Percentiles rank a stretch among this genome's conserved stretches.
Conservation (phyloP, 768 basidiomycete species). For the Peribolospora kevripleyi region DNA sequence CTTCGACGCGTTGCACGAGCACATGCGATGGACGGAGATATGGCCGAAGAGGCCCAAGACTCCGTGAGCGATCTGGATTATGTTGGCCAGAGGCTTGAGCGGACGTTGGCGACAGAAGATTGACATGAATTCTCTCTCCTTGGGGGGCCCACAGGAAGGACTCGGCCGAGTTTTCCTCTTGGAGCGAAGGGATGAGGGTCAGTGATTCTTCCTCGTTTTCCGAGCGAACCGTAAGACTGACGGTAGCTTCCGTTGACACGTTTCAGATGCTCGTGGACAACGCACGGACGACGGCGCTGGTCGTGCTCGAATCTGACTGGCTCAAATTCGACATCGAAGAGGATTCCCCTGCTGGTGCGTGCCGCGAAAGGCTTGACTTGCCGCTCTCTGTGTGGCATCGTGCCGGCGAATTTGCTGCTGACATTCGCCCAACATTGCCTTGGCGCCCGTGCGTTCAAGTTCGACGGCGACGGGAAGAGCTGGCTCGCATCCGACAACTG, state of each 20-base stretch:
- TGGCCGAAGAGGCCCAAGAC: conserved; percentile 8
- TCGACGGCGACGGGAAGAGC: conserved; percentile 37
- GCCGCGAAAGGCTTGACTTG: no score
- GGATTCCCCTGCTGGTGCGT: conserved; percentile 2
- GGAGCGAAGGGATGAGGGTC: no score
- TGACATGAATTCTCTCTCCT: no score
- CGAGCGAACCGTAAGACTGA: no score
- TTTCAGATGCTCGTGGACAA: no score
- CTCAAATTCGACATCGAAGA: conserved; percentile 10
- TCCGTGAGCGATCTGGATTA: no score
- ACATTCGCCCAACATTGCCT: background rate
- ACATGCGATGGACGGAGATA: conserved; percentile 6
- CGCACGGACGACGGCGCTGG: conserved; percentile 1
- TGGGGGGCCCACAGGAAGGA: no score
- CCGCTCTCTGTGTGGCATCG: background rate
- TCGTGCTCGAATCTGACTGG: conserved; percentile 13
- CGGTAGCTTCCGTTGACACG: no score
- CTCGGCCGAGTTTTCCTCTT: no score
- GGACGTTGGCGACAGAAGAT: no score
- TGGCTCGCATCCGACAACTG: conserved; percentile 60
- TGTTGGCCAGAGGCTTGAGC: no score
- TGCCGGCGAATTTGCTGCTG: background rate
- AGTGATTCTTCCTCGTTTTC: no score
- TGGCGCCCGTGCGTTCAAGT: conserved; percentile 15
- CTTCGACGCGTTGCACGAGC: conserved; percentile 37